phyloP scores from a whole-genome alignment of 2,329 filamentous ascomycete genomes.

The Coniella lustricola region DNA sequence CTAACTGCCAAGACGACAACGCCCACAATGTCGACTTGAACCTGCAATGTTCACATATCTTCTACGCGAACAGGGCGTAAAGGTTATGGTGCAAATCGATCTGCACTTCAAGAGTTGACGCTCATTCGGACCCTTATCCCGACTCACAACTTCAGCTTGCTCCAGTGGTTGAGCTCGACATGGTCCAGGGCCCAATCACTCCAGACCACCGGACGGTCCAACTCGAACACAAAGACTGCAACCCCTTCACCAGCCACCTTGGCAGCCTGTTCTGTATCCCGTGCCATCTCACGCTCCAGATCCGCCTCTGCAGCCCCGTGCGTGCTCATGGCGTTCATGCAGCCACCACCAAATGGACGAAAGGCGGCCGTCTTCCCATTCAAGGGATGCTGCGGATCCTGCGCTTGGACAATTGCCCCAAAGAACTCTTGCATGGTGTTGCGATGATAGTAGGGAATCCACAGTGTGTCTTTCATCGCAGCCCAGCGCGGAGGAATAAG shows the following conservation, averaged over 20 bases:
- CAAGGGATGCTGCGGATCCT: conserved; percentile 29
- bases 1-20: no score
- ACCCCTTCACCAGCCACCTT: background rate
- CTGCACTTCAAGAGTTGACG: no score
- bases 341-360: conserved; percentile 34
- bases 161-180: background rate
- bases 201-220: conserved; percentile 4
- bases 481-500: conserved; percentile 54
- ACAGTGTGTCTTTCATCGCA: conserved; percentile 50
- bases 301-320: conserved; percentile 41
- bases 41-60: no score
- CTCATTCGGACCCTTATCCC: no score
- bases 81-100: no score
- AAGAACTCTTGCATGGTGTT: conserved; percentile 44
- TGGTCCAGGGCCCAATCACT: conserved; percentile 7
- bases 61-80: no score
- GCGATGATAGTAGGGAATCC: conserved; percentile 51
- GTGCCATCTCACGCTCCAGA: conserved; percentile 38
- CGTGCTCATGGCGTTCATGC: conserved; percentile 53
- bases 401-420: conserved; percentile 35
- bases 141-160: no score
- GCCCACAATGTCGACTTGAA: no score
- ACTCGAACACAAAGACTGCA: conserved; percentile 2
- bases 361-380: conserved; percentile 35
- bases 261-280: conserved; percentile 19